Percentiles rank a stretch among this genome's conserved stretches.
Conservation (phyloP, 1,139 yeast genomes). For the Protomyces macrosporus region DNA sequence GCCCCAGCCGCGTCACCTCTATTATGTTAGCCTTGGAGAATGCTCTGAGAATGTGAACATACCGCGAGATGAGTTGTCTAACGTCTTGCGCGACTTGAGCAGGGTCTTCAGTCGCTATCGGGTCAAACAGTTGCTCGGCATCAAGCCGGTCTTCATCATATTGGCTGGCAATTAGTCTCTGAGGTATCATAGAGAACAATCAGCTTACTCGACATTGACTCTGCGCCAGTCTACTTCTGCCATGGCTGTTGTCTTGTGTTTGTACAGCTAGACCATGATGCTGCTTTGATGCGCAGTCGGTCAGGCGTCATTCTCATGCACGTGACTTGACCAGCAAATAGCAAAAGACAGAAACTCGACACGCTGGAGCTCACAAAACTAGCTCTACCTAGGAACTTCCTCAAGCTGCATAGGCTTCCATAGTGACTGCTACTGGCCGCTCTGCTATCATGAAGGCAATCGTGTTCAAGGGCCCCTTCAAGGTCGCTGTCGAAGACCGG, state of each 20-base stretch:
- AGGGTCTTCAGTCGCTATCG: conserved; percentile 1
- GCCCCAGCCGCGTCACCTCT: conserved; percentile 23
- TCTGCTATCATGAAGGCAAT: conserved; percentile 49
- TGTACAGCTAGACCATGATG: no score
- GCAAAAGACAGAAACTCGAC: no score
- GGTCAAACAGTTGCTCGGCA: conserved; percentile 4
- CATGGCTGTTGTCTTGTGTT: background rate
- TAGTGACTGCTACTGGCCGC: no score
- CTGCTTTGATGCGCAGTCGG: no score
- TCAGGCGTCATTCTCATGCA: no score
- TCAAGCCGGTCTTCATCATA: conserved; percentile 21
- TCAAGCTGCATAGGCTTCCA: background rate
- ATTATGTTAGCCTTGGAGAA: background rate
- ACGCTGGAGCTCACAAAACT: no score
- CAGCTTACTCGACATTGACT: conserved; percentile 12
- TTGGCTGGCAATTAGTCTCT: background rate
- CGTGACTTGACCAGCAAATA: no score
- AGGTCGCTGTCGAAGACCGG: conserved; percentile 45
- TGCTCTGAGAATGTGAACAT: background rate
- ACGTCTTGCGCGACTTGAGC: conserved; percentile 23
- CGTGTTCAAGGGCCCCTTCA: conserved; percentile 50
- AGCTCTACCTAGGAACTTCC: no score
- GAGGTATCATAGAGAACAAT: background rate
- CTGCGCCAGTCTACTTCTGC: conserved; percentile 25
- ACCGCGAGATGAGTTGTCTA: conserved; percentile 18